A percentile compares a stretch with the other conserved stretches of the same genome.
Evolutionary conservation across 2,329 filamentous ascomycete genomes (phyloP).

Genomic region (Zymoseptoria crescenta): DNA sequence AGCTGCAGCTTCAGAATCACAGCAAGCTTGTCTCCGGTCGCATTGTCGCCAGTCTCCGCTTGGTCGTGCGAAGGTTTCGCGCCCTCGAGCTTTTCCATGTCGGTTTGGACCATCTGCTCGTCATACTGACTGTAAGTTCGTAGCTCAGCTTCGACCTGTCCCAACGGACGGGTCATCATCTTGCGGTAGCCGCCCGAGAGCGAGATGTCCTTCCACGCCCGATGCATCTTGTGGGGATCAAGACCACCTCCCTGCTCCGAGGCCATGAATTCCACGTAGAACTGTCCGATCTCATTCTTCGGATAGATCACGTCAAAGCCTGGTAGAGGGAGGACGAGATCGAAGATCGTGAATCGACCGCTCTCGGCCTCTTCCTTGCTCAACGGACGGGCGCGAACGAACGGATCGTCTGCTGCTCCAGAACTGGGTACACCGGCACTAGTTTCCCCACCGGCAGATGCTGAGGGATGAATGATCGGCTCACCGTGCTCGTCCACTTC

Average conservation of each 20-base stretch:
- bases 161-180: constrained; percentile 61
- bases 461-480: constrained; percentile 53
- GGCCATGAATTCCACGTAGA: constrained; percentile 81
- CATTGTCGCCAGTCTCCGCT: constrained; percentile 19
- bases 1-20: constrained; percentile 68
- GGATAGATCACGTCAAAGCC: constrained; percentile 88
- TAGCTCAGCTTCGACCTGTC: constrained; percentile 57
- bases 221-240: constrained; percentile 79
- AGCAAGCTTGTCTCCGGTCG: constrained; percentile 48
- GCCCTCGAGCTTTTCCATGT: constrained; percentile 57
- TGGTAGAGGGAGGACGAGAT: constrained; percentile 85
- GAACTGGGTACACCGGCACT: constrained; percentile 4
- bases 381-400: constrained; percentile 63
- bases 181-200: constrained; percentile 84
- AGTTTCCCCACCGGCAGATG: constrained; percentile 4
- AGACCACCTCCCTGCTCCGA: constrained; percentile 67
- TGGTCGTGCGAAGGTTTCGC: constrained; percentile 6
- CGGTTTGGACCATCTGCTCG: constrained; percentile 83
- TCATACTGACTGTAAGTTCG: constrained; percentile 61
- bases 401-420: constrained; percentile 43
- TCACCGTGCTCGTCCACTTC: constrained; percentile 56
- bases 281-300: constrained; percentile 70
- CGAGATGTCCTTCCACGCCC: constrained; percentile 78
- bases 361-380: constrained; percentile 69
- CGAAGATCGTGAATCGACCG: constrained; percentile 72